Conservation (phyloP, 192 early-diverging fungal species). For the Coemansia sp. region DNA sequence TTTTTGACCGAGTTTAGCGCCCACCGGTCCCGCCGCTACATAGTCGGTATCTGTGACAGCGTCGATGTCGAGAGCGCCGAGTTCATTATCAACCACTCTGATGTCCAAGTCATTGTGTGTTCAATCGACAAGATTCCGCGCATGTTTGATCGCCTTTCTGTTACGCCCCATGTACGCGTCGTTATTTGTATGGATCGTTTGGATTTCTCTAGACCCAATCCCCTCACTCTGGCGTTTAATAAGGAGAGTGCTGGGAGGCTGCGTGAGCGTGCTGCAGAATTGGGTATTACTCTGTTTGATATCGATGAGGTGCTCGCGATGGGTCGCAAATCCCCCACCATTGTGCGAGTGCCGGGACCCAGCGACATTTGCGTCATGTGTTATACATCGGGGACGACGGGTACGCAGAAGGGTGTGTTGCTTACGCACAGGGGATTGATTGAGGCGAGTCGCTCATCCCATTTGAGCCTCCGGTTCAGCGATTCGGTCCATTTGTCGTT, state of each 20-base stretch:
- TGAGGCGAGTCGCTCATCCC: not conserved
- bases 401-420: constrained; percentile 62
- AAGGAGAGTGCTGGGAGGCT: constrained; percentile 18
- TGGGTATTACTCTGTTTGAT: constrained; percentile 57
- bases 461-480: not conserved
- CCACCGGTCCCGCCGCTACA: constrained; percentile 57
- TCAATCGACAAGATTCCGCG: constrained; percentile 66
- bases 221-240: constrained; percentile 22
- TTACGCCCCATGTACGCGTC: constrained; percentile 64
- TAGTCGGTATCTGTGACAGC: constrained; percentile 77
- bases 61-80: constrained; percentile 68
- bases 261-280: constrained; percentile 59
- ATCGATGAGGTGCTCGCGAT: constrained; percentile 58
- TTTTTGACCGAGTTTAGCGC: constrained; percentile 61
- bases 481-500: constrained; percentile 52
- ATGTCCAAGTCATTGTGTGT: constrained; percentile 61
- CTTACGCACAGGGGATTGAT: constrained; percentile 58
- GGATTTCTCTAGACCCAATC: constrained; percentile 37
- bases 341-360: constrained; percentile 55
- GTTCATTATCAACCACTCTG: constrained; percentile 76
- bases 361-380: constrained; percentile 62
- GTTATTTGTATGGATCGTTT: constrained; percentile 73
- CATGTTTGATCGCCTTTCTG: constrained; percentile 56
- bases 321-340: constrained; percentile 54
- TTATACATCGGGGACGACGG: constrained; percentile 80